A percentile compares a stretch with the other conserved stretches of the same genome.
Conservation (phyloP, 805 yeast species). For the Saccharomycopsis amapae region DNA sequence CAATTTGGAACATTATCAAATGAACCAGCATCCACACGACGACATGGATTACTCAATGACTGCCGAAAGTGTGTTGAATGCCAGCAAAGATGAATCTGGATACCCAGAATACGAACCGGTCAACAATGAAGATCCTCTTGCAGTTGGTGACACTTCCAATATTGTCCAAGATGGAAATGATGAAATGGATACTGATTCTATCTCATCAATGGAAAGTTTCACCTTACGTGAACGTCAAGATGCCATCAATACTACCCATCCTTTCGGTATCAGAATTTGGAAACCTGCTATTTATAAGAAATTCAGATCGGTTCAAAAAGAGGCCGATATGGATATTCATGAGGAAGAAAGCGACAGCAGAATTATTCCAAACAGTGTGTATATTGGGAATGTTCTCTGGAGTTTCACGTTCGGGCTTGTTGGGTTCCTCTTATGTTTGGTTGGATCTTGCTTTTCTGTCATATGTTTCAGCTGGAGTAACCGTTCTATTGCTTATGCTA, state of each 20-base stretch:
- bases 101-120: not conserved
- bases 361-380: constrained; percentile 48
- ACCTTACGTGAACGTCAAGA: constrained; percentile 89
- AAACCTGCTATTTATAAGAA: constrained; percentile 96
- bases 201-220: constrained; percentile 65
- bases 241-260: constrained; percentile 94
- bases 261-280: constrained; percentile 98
- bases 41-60: not conserved
- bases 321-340: constrained; percentile 92
- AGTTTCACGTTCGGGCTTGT: constrained; percentile 61
- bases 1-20: not conserved
- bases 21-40: not conserved
- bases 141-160: not conserved
- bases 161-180: constrained; percentile 7
- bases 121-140: not conserved
- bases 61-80: not conserved
- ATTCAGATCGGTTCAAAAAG: constrained; percentile 79
- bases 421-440: constrained; percentile 45
- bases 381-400: constrained; percentile 69
- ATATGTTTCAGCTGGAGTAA: constrained; percentile 38
- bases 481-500: constrained; percentile 56
- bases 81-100: not conserved
- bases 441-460: constrained; percentile 42
- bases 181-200: constrained; percentile 33
- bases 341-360: constrained; percentile 40